Base-by-base conservation (phyloP, 2,329 filamentous ascomycete genomes). In the Myrmaecium sp. region DNA sequence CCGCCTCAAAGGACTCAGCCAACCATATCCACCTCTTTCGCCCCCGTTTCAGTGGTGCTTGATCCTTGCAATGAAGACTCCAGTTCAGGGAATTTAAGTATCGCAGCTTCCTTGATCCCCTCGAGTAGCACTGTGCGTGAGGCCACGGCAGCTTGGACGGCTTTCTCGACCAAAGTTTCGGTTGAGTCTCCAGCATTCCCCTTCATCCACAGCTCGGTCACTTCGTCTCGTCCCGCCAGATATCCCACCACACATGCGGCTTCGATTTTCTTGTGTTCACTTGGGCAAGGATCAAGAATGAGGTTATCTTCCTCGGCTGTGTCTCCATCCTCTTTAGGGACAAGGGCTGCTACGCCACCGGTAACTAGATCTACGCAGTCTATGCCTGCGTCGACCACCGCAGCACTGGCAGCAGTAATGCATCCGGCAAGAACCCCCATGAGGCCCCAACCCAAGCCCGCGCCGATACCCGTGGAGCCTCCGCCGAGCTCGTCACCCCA, bases 151-250 rank as follows among this genome's bases (percentile, higher is more conserved):
- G 71, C 69, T 42, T 68, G 64, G 16, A 74, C 68, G 27, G 73
- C 71, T 33, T 62, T 63, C 39, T 77, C 69, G 17, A 74, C 57
- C 26, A 78, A 48, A 11, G 58, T 49, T 31, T 73, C 67, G 22
- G 54, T 54, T 28, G 46, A 50, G 28, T 40, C 42, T 26, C 53
- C 58, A 36, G 47, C 51, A 44, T 74, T 63, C 11, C 89, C 86
- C 55, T 84, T 94, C 44, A 91, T 69, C 89, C 89, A 98, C 11
- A 95, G 53, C 45, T 93, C 84, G 6, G 86, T 94, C 27, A 95
- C 72, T 51, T 98, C 89, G 39, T 95, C 86, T 34, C 84, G 66
- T 13, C 64, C 66, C 27, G 83, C 78, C 37, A 95, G 64, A 51
- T 94, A 95, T 7, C 76, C 89, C 19, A 98, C 76, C 34, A 89